phyloP scores from a whole-genome alignment of 1,139 yeast genomes.

The Geotrichum aggregatum region DNA sequence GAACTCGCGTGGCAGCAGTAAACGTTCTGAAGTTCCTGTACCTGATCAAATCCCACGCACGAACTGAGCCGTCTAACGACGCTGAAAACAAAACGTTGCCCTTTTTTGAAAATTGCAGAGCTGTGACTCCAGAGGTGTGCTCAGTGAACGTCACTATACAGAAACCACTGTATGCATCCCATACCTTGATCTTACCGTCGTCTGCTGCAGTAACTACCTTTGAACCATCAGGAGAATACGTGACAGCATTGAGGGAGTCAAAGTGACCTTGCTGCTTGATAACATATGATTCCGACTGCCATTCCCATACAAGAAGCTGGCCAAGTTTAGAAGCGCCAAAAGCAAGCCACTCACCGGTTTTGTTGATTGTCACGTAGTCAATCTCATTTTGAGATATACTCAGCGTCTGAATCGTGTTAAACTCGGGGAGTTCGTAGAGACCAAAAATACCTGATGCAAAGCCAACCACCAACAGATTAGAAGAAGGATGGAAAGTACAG shows the following conservation, averaged over 20 bases:
- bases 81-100: slow-evolving; percentile 90
- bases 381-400: slow-evolving; percentile 91
- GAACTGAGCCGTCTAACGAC: slow-evolving; percentile 91
- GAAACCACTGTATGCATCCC: slow-evolving; percentile 94
- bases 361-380: slow-evolving; percentile 73
- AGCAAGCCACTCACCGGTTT: slow-evolving; percentile 94
- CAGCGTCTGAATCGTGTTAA: slow-evolving; percentile 74
- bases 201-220: slow-evolving; percentile 90
- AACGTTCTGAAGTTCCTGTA: slow-evolving; percentile 92
- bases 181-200: slow-evolving; percentile 92
- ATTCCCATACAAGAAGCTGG: slow-evolving; percentile 93
- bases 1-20: slow-evolving; percentile 84
- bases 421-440: slow-evolving; percentile 78
- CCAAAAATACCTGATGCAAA: slow-evolving; percentile 88
- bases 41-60: slow-evolving; percentile 94
- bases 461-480: slow-evolving; percentile 81
- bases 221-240: slow-evolving; percentile 94
- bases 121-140: slow-evolving; percentile 85
- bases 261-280: slow-evolving; percentile 96
- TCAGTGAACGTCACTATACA: slow-evolving; percentile 89
- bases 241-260: slow-evolving; percentile 77
- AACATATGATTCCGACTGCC: slow-evolving; percentile 97
- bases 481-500: slow-evolving; percentile 72
- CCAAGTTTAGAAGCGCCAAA: slow-evolving; percentile 89
- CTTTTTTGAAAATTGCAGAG: slow-evolving; percentile 75